Evolutionary conservation across 441 rosid species (phyloP).

Genomic region (Brassica hybrid): DNA sequence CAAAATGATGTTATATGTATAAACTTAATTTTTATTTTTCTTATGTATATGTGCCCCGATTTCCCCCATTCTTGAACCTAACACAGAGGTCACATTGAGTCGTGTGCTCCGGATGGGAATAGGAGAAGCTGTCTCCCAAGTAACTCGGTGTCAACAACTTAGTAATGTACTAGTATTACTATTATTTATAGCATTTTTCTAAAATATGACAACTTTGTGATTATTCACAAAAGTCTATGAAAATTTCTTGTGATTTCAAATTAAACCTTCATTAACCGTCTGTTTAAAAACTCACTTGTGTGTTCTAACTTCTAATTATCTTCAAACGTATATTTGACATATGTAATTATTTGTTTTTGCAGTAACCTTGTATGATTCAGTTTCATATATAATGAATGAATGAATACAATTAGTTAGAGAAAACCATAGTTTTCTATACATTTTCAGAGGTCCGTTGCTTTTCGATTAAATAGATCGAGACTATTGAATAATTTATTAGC

Average conservation of each 20-base stretch:
- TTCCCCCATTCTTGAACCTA: background rate
- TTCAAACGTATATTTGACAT: background rate
- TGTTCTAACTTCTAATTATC: background rate
- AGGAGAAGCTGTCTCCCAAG: conserved; percentile 2
- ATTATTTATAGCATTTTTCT: background rate
- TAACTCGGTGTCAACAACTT: background rate
- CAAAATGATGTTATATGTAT: no score
- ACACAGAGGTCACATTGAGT: conserved; percentile 14
- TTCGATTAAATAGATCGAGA: background rate
- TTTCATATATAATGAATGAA: no score
- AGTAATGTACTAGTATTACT: no score
- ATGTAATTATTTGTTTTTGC: background rate
- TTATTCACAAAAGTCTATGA: background rate
- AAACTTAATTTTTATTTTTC: no score
- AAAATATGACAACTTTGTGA: background rate
- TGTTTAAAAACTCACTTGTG: background rate
- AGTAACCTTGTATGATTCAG: background rate
- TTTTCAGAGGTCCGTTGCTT: background rate
- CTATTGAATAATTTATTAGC: background rate
- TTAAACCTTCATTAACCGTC: background rate
- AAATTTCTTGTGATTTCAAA: background rate
- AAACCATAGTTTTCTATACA: background rate
- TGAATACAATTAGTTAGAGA: no score
- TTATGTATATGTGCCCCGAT: no score
- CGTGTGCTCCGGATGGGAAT: conserved; percentile 3